Base-by-base conservation (phyloP, 176 grass and related monocot genomes). In the Puccinellia tenuiflora region DNA sequence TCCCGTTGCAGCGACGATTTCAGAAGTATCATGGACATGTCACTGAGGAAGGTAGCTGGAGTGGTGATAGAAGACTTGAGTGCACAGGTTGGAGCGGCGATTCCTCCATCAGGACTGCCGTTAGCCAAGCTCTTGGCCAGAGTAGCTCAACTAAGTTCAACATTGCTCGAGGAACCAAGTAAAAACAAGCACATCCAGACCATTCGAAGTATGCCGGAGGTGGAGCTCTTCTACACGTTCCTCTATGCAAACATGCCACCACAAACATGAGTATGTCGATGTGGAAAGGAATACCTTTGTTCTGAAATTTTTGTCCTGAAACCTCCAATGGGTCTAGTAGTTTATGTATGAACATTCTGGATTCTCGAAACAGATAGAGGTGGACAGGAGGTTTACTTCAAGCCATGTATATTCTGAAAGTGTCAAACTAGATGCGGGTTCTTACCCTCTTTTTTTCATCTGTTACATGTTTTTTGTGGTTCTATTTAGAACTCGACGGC, bases 201-300 rank as follows among this genome's bases (percentile, higher is more conserved):
- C 37, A 86, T 99, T 40, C 72, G 75, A 89, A 92, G 77, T 68
- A 86, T 91, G 87, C 89, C 93, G 5, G 91, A 99, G 85, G 93
- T 96, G 46, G 89, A 89, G 48, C 89, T 96, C 73, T 99, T 99
- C 80, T 96, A 92, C 83, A 90, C 97, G 29, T 91, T 99, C 47
- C 88, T 99, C 16, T 99, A 96, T 22, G 91, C 97, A 6, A 93
- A 96, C 74, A 94, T 94, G 84, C 85, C 77, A 59, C 81, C 80
- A 6, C 84, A 90, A 87, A 80, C 59, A 57, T 84, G 39, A 75
- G 30, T 70, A 72, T 26, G 50, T 43, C n/a, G 1, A 65, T 48
- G 73, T 37, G 34, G 18, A 83, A 56, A 54, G 40, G 20, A 47
- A 3, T 47, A 47, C 45, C 13, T 57, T 86, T 26, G 35, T 69